A percentile compares a stretch with the other conserved stretches of the same genome.
phyloP scores from a whole-genome alignment of 2,329 filamentous ascomycete species.

The Curvularia eragrostidis region DNA sequence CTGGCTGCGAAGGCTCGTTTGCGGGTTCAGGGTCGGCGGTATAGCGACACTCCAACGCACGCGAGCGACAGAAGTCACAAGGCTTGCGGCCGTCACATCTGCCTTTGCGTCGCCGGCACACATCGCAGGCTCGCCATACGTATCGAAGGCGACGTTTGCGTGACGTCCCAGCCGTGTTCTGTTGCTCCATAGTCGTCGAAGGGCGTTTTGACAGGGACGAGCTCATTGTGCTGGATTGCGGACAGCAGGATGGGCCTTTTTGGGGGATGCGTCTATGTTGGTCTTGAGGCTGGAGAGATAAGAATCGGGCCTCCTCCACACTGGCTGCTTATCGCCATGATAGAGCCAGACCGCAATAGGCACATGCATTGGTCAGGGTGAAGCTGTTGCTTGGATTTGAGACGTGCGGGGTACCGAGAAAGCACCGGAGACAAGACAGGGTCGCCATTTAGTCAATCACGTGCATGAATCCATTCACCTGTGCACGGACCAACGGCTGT shows the following conservation, averaged over 20 bases:
- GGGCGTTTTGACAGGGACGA: neutral
- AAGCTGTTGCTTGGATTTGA: neutral
- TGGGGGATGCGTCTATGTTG: neutral
- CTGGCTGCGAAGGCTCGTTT: neutral
- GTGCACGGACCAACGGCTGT: neutral
- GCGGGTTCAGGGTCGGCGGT: neutral
- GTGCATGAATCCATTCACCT: neutral
- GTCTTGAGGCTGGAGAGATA: conserved; percentile 1
- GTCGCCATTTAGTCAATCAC: neutral
- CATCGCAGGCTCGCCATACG: conserved; percentile 3
- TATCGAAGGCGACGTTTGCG: conserved; percentile 4
- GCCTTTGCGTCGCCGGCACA: conserved; percentile 2
- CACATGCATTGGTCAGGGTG: neutral
- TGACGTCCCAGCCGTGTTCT: neutral
- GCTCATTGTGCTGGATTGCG: neutral
- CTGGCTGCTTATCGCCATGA: neutral
- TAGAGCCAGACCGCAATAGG: neutral
- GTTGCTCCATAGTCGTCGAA: neutral
- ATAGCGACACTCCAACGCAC: conserved; percentile 1
- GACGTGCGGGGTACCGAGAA: neutral
- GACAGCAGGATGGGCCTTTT: neutral
- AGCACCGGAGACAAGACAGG: neutral
- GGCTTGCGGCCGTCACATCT: conserved; percentile 1
- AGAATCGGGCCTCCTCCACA: neutral
- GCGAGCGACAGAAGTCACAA: conserved; percentile 1